Conservation (phyloP, 345 rosid species). For the Mangifera indica region DNA sequence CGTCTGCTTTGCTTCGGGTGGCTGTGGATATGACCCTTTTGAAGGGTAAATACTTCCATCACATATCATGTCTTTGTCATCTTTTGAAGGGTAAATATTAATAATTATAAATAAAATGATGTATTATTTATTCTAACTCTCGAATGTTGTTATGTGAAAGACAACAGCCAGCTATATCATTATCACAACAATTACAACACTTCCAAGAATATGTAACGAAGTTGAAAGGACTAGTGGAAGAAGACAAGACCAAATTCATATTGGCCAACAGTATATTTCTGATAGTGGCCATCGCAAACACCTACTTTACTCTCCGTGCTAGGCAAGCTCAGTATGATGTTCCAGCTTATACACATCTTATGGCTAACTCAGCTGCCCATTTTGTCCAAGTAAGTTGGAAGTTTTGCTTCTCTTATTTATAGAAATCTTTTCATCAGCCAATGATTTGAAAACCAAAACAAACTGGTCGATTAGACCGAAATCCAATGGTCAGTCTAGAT, state of each 20-base stretch:
- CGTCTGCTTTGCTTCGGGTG: slow-evolving; percentile 79
- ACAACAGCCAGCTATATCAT: slow-evolving; percentile 42
- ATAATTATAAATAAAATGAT: too few species aligned
- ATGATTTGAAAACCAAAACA: too few species aligned
- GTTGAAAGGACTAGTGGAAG: slow-evolving; percentile 45
- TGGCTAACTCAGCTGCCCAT: slow-evolving; percentile 44
- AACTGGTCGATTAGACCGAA: not conserved
- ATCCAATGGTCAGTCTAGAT: not conserved
- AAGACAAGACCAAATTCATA: slow-evolving; percentile 40
- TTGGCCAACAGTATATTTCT: slow-evolving; percentile 41
- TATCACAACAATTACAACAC: slow-evolving; percentile 39
- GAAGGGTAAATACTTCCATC: slow-evolving; percentile 37
- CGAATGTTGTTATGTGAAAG: not conserved
- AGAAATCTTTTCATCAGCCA: too few species aligned
- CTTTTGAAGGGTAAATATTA: too few species aligned
- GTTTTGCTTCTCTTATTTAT: too few species aligned
- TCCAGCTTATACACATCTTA: slow-evolving; percentile 39
- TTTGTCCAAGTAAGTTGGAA: slow-evolving; percentile 38
- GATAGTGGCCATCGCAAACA: slow-evolving; percentile 51
- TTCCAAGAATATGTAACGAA: slow-evolving; percentile 52
- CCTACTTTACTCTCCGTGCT: slow-evolving; percentile 36
- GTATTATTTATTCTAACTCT: too few species aligned
- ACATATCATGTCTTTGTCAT: too few species aligned
- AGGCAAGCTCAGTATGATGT: slow-evolving; percentile 42
- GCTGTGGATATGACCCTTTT: slow-evolving; percentile 68